Percentiles rank a stretch among this genome's conserved stretches.
Evolutionary conservation across 2,329 filamentous ascomycete species (phyloP).

Genomic region (Botryotinia globosa): DNA sequence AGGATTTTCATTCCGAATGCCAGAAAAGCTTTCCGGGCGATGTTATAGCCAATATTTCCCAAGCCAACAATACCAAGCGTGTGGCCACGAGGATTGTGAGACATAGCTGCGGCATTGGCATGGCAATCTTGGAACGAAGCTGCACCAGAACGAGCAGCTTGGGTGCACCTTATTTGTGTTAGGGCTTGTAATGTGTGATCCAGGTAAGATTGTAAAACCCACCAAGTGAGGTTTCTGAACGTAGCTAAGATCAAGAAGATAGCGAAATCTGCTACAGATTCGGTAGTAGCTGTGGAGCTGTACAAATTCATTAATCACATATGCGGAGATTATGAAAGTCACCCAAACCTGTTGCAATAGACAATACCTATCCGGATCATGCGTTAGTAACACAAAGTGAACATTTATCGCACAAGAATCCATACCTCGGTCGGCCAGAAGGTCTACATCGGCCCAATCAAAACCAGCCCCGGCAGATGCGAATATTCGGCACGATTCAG

Average conservation of each 20-base stretch:
- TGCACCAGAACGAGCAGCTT: constrained; percentile 30
- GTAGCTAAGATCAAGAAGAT: constrained; percentile 66
- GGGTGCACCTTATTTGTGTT: constrained; percentile 30
- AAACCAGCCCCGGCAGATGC: constrained; percentile 61
- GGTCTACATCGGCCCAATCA: constrained; percentile 60
- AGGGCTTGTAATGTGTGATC: background rate
- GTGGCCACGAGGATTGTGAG: constrained; percentile 61
- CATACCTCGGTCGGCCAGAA: constrained; percentile 55
- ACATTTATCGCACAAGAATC: background rate
- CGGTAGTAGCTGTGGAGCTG: constrained; percentile 63
- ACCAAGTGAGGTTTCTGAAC: constrained; percentile 68
- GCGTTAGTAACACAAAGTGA: background rate
- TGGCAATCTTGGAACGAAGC: constrained; percentile 57
- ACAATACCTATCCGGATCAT: constrained; percentile 47
- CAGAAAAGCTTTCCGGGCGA: constrained; percentile 56
- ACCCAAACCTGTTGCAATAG: constrained; percentile 61
- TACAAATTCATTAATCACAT: background rate
- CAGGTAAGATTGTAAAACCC: too few species aligned
- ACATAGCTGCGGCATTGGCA: constrained; percentile 54
- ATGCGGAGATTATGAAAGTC: background rate
- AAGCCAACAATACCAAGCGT: constrained; percentile 66
- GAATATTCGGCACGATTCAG: constrained; percentile 53
- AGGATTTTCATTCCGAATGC: constrained; percentile 66
- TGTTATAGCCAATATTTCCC: constrained; percentile 61
- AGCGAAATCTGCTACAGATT: constrained; percentile 70